These are phyloP conservation scores for Blepharisma japonicum DNA, from an alignment of 73 alveolate species.

Conservation along the genomic window DNA sequence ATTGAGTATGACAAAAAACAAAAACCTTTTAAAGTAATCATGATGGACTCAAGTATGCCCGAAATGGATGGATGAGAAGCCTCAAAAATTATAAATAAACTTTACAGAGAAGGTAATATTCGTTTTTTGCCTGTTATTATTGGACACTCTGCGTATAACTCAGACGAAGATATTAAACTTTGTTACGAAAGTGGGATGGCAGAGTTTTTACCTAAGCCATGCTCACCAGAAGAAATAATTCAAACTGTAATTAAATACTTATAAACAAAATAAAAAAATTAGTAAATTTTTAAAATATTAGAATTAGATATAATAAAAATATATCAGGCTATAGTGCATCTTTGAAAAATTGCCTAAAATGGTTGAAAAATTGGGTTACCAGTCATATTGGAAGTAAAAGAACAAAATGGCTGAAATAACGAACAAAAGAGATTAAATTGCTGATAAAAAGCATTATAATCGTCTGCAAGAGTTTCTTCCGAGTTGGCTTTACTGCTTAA, in stretches of 20 bases:
- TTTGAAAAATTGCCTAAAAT: too few relatives aligned
- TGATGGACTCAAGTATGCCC: not conserved
- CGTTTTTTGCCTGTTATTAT: not conserved
- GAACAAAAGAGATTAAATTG: too few relatives aligned
- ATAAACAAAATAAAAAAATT: not conserved
- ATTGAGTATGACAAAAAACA: not conserved
- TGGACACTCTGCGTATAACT: constrained; percentile 24
- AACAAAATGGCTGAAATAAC: too few relatives aligned
- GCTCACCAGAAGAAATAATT: not conserved
- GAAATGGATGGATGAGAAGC: constrained; percentile 21
- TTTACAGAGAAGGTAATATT: not conserved
- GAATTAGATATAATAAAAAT: too few relatives aligned
- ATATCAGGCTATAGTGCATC: too few relatives aligned
- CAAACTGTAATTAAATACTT: not conserved
- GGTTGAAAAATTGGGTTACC: too few relatives aligned
- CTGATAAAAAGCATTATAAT: too few relatives aligned
- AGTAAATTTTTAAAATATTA: too few relatives aligned
- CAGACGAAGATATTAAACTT: not conserved
- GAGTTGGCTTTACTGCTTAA: too few relatives aligned
- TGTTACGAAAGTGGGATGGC: not conserved
- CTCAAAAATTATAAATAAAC: not conserved
- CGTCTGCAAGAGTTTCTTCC: too few relatives aligned
- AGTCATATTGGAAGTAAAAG: too few relatives aligned
- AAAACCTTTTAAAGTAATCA: not conserved
- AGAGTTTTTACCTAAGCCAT: not conserved